A percentile compares a stretch with the other conserved stretches of the same genome.
These are phyloP conservation scores for Saccharomyces cerevisiae DNA, from an alignment of 805 yeast species.

Conservation along the genomic window DNA sequence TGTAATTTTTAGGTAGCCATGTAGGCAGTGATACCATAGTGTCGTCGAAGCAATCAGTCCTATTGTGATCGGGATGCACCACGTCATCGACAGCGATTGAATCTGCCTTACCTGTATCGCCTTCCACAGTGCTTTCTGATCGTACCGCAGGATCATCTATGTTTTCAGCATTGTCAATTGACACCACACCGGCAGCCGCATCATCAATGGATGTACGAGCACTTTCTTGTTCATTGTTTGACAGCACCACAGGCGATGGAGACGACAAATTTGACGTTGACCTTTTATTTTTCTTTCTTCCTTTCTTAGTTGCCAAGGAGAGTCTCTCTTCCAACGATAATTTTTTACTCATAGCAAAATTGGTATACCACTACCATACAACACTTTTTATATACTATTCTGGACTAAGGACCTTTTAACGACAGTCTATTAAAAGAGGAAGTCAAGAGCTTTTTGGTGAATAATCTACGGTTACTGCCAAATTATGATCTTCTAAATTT, in stretches of 20 bases:
- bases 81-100: not conserved
- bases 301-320: constrained; percentile 64
- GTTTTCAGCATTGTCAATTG: not conserved
- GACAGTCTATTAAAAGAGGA: not conserved
- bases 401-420: constrained; percentile 60
- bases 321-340: constrained; percentile 77
- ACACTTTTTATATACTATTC: constrained; percentile 36
- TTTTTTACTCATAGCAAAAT: constrained; percentile 37
- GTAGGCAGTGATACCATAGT: not conserved
- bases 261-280: constrained; percentile 9
- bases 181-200: not conserved
- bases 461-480: not conserved
- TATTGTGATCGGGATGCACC: not conserved
- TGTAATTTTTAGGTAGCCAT: constrained; percentile 1
- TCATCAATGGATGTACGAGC: not conserved
- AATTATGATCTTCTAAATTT: not conserved
- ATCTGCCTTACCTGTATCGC: not conserved
- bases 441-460: not conserved
- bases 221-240: not conserved
- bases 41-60: not conserved
- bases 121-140: not conserved
- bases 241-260: constrained; percentile 3
- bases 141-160: not conserved
- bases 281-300: constrained; percentile 26
- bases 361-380: constrained; percentile 8